These are phyloP conservation scores for Aureoboletus auriporus DNA, from an alignment of 768 basidiomycete genomes.

Conservation along the genomic window DNA sequence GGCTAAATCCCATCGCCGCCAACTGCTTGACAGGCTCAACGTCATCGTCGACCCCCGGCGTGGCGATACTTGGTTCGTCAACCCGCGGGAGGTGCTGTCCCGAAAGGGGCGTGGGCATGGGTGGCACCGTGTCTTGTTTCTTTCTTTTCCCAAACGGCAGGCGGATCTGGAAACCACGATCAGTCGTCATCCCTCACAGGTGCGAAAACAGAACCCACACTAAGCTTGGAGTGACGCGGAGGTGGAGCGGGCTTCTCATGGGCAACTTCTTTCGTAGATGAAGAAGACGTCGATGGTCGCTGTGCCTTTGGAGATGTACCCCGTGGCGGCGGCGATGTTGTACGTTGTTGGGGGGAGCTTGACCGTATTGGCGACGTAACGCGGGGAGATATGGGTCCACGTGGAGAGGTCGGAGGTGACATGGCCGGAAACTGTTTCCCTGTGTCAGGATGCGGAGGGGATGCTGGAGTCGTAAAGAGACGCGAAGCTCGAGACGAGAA, in stretches of 20 bases:
- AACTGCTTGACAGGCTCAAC: conserved; percentile 75
- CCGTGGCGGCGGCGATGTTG: conserved; percentile 48
- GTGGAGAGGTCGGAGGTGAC: conserved; percentile 40
- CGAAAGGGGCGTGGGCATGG: conserved; percentile 31
- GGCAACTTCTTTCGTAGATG: conserved; percentile 45
- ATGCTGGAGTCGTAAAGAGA: conserved; percentile 20
- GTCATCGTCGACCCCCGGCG: conserved; percentile 66
- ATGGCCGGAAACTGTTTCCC: conserved; percentile 35
- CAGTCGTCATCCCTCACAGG: conserved; percentile 4
- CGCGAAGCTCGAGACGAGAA: conserved; percentile 35
- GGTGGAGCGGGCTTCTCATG: conserved; percentile 54
- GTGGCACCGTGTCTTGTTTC: conserved; percentile 53
- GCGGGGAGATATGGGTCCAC: conserved; percentile 28
- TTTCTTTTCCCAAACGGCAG: conserved; percentile 77
- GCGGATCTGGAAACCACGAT: conserved; percentile 46
- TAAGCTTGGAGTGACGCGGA: conserved; percentile 67
- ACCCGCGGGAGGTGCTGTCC: conserved; percentile 39
- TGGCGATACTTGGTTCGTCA: conserved; percentile 38
- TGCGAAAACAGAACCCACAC: conserved; percentile 47
- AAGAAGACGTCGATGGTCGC: conserved; percentile 57
- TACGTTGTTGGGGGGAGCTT: conserved; percentile 40
- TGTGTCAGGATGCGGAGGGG: conserved; percentile 13
- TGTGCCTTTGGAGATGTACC: conserved; percentile 49
- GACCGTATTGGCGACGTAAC: conserved; percentile 28
- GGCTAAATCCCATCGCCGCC: conserved; percentile 87